Percentiles rank a stretch among this genome's conserved stretches.
phyloP scores from a whole-genome alignment of 192 early-diverging fungal genomes.

The Podochytrium sp. region DNA sequence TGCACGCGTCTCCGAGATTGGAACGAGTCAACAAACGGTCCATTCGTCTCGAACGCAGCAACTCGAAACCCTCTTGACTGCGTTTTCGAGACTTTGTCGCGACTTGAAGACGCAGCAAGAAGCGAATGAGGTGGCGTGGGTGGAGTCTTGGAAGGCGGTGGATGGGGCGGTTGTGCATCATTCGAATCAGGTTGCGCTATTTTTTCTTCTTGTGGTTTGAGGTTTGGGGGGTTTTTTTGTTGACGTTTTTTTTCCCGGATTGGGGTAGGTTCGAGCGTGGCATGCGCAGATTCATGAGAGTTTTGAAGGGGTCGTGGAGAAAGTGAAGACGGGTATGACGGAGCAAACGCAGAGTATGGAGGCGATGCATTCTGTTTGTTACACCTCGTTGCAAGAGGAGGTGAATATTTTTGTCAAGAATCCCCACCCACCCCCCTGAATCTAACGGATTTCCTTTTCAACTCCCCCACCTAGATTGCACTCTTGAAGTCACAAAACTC shows the following conservation, averaged over 20 bases:
- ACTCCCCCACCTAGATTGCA: slow-evolving; percentile 28
- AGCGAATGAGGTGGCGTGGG: not conserved
- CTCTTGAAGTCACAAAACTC: slow-evolving; percentile 33
- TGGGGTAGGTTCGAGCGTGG: not conserved
- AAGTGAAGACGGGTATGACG: not conserved
- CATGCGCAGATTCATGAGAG: not conserved
- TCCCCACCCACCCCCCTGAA: too few relatives aligned
- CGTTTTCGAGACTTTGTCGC: not conserved
- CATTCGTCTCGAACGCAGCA: not conserved
- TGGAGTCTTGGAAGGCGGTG: not conserved
- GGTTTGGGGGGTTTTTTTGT: too few relatives aligned
- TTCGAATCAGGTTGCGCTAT: not conserved
- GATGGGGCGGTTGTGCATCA: not conserved
- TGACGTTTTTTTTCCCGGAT: too few relatives aligned
- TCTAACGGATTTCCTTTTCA: not conserved
- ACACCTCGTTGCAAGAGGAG: slow-evolving; percentile 11
- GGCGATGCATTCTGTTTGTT: slow-evolving; percentile 1
- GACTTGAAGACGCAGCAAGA: not conserved
- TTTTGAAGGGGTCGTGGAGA: not conserved
- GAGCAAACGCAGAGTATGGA: not conserved
- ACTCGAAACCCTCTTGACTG: not conserved
- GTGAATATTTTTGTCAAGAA: not conserved
- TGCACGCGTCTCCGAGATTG: not conserved
- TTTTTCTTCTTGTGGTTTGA: not conserved
- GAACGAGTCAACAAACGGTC: not conserved